Evolutionary conservation across 305 asterid species (phyloP), one percentile per base, ranked within the genome.

Genomic region (Fraxinus baroniana): DNA sequence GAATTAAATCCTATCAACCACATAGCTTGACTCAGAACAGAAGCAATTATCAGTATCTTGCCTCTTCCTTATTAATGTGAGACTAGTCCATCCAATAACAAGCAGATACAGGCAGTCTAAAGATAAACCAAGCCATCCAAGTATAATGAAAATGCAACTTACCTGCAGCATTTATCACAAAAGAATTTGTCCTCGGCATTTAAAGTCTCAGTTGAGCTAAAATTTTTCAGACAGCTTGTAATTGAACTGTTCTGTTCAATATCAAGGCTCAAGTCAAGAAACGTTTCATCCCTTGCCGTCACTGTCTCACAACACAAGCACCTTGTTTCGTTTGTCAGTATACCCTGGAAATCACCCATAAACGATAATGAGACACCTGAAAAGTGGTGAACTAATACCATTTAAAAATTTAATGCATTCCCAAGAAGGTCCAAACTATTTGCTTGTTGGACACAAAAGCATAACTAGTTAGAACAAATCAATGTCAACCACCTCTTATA

Each of bases 81-180:
- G 35, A 10, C n/a, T 76, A 41, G 4, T 41, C 52, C 79, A 76
- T 41, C 37, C 79, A 76, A 76, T n/a, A 20, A 41, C 52, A 22
- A 76, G 60, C 4, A 20, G 9, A 46, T 8, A 35, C 13, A 26
- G 62, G 20, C 15, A 77, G 33, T 60, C 24, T 35, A 77, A 28
- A 18, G 12, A 22, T 46, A 77, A 20, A 30, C 20, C 28, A 26
- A 12, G 71, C 66, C 78, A 80, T 39, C 57, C 33, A 30, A n/a
- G 32, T 44, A 7, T 9, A 28, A 57, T 64, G 13, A 62, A 71
- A 79, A 32, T 52, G 66, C 35, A 80, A 80, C 84, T 79, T 84
- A 91, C 98, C 98, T 93, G 96, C 97, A 91, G 84, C 98, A 93
- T 85, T 94, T 94, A 86, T 94, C 98, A 80, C 98, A 94, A 79